Evolutionary conservation across 2,329 filamentous ascomycete species (phyloP), one percentile per base, ranked within the genome.

Genomic region (Claviceps sp.): DNA sequence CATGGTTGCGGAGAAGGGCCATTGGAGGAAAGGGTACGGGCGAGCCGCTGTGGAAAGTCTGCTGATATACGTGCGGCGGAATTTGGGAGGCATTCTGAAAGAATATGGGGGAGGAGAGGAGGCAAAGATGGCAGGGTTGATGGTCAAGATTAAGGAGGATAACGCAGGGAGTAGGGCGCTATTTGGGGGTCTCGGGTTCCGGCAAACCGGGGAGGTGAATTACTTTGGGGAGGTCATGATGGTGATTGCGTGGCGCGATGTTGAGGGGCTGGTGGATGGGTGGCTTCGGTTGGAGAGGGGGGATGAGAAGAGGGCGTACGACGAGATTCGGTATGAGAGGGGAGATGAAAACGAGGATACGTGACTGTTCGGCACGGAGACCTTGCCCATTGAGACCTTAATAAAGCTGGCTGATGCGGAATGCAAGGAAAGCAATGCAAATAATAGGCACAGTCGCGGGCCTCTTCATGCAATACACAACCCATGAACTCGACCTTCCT

Each of bases 1-100:
- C 56, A 95, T 95, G 89, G 82, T 95, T 55, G 89, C 89, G 0
- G 69, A 72, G 1, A 68, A 68, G 4, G 61, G 65, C 0, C 69
- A 80, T 34, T 80, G 83, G 24, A 72, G 84, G 0, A 70, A 72
- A 7, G 89, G 89, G 0, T 70, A 81, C 6, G 89, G 88, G 0
- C 71, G 74, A 5, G 77, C 78, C 0, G 79, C 85, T 0, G 72
- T 95, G 1, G 63, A 80, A 2, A 70, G 80, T 0, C 85, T 97
- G 52, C 61, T 96, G 48, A 66, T 72, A 46, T 97, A 89, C 61
- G 72, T 95, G 5, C 58, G 72, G 4, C 63, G 63, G 1, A 72
- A 85, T 50, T 64, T 78, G 24, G 58, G 60, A 0, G 65, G 58
- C 0, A 79, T 95, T 7, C 54, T 88, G 50, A 58, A 43, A 2